Evolutionary conservation across 164 flowering plant species (phyloP).

Genomic region (Nelumbo lutea): DNA sequence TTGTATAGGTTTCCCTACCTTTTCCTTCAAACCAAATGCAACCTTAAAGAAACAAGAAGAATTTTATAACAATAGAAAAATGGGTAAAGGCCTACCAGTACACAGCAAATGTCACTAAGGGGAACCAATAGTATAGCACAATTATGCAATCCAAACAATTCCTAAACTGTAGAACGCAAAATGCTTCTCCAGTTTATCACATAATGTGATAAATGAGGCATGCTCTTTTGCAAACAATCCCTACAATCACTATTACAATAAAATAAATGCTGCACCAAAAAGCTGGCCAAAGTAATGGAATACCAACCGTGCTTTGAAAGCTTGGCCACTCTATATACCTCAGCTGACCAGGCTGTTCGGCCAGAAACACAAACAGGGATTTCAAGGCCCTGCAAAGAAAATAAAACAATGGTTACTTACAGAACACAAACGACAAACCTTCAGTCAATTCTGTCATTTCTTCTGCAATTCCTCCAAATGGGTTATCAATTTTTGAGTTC

Average conservation of each 20-base stretch:
- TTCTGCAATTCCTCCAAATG: slow-evolving; percentile 3
- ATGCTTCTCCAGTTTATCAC: not conserved
- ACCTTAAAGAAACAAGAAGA: too few relatives aligned
- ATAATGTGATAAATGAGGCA: not conserved
- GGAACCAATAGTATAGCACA: not conserved
- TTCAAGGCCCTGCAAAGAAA: slow-evolving; percentile 40
- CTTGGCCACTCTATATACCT: slow-evolving; percentile 90
- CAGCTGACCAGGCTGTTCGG: slow-evolving; percentile 84
- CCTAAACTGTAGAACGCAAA: not conserved
- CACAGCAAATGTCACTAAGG: not conserved
- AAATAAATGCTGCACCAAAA: not conserved
- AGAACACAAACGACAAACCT: not conserved
- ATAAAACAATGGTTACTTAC: not conserved
- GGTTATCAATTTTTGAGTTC: not conserved
- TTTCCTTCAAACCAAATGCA: too few relatives aligned
- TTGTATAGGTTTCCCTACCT: too few relatives aligned
- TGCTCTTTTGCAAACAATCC: too few relatives aligned
- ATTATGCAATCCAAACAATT: not conserved
- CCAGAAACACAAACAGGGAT: slow-evolving; percentile 48
- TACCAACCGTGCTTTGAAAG: slow-evolving; percentile 75
- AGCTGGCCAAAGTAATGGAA: not conserved
- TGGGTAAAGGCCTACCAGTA: not conserved
- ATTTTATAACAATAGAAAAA: too few relatives aligned
- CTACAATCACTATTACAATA: not conserved
- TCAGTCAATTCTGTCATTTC: not conserved